Base-by-base conservation (phyloP, 768 basidiomycete genomes). In the Suillus discolor region DNA sequence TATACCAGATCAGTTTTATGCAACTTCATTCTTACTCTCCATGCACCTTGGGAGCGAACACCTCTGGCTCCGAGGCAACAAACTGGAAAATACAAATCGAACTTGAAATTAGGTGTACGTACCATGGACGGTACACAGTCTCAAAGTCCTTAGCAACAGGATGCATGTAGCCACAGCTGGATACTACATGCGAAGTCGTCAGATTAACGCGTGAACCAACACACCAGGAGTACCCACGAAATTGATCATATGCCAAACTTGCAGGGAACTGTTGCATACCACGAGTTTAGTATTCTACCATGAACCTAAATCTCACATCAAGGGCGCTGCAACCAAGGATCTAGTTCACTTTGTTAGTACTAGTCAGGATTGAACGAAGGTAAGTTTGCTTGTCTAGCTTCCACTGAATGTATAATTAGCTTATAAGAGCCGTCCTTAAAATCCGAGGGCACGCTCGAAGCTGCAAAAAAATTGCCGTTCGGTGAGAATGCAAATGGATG, bases 401-500 rank as follows among this genome's bases (percentile, higher is more conserved):
- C 34, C 12, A 57, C 55, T 57, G 55, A 9, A 36, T 6, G 34
- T 2, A 57, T 38, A 38, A 57, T 20, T 7, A 57, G 34, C 18
- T 41, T 60, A 39, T 5, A 12, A 3, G 39, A 41, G 38, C 16
- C 25, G 28, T 60, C 57, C 25, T 60, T 60, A 6, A 39, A 60
- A 42, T 60, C 39, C 8, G 57, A 60, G 39, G 25, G 57, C 18
- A 60, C 18, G 16, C 38, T 39, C 25, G 57, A 41, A 18, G 57
- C 57, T 18, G 57, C 57, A 25, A 60, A 60, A 3, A 8, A 20
- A 1, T 60, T 28, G 25, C 57, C 25, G 3, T 60, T 39, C 0
- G 57, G 57, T 28, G 57, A 60, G 41, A 60, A 60, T 20, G 57
- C 57, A 41, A 60, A 60, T 6, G 57, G 57, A 60, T 60, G 39